A percentile compares a stretch with the other conserved stretches of the same genome.
Conservation (phyloP, 768 basidiomycete species). For the Boletus vermiculosoides region DNA sequence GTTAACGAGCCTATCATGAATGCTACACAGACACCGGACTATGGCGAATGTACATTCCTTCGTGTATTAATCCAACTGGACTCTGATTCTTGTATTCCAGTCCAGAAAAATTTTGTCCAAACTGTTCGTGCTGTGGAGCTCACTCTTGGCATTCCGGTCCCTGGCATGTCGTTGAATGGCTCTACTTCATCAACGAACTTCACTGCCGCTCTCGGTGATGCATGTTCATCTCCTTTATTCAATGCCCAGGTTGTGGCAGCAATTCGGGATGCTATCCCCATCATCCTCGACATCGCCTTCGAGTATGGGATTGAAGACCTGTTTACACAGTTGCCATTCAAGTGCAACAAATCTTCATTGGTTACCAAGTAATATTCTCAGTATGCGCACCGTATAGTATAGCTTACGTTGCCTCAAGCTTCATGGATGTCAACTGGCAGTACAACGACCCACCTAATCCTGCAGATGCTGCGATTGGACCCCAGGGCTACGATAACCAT, state of each 20-base stretch:
- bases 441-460: conserved; percentile 68
- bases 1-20: conserved; percentile 80
- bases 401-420: conserved; percentile 41
- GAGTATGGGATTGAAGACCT: conserved; percentile 20
- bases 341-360: conserved; percentile 27
- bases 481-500: conserved; percentile 77
- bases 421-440: conserved; percentile 85
- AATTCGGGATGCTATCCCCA: conserved; percentile 36
- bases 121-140: conserved; percentile 66
- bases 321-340: conserved; percentile 24
- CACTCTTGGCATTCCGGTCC: conserved; percentile 51
- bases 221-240: conserved; percentile 21
- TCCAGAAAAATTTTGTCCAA: conserved; percentile 67
- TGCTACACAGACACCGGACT: conserved; percentile 61
- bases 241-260: conserved; percentile 33
- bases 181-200: conserved; percentile 34
- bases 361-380: conserved; percentile 37
- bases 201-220: conserved; percentile 32
- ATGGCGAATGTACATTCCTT: conserved; percentile 58
- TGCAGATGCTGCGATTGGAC: conserved; percentile 62
- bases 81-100: conserved; percentile 34
- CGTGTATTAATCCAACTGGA: not conserved
- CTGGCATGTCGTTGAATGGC: conserved; percentile 4
- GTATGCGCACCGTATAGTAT: not conserved
- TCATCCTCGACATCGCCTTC: conserved; percentile 32